Conservation (phyloP, 2,329 filamentous ascomycete genomes). For the Aspergillus caelatus region DNA sequence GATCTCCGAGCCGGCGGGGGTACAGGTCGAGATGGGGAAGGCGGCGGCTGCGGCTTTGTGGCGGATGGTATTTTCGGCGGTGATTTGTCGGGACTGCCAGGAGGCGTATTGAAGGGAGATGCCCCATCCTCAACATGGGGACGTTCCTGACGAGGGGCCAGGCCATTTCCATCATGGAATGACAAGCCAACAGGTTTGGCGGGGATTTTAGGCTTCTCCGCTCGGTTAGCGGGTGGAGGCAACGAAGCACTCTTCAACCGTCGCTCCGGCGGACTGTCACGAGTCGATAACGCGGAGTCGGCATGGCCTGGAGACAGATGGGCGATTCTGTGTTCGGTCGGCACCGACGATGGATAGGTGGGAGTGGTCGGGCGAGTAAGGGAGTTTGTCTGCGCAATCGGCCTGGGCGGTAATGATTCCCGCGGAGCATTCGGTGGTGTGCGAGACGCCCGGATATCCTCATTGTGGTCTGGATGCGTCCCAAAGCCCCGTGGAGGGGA, state of each 20-base stretch:
- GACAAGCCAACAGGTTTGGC: slow-evolving; percentile 46
- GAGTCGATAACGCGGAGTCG: slow-evolving; percentile 15
- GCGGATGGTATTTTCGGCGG: slow-evolving; percentile 38
- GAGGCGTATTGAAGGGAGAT: slow-evolving; percentile 87
- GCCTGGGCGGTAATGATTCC: slow-evolving; percentile 27
- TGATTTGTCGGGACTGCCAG: slow-evolving; percentile 68
- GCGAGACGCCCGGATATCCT: slow-evolving; percentile 60
- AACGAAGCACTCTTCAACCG: slow-evolving; percentile 46
- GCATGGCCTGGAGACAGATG: slow-evolving; percentile 26
- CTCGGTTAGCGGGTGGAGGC: slow-evolving; percentile 78
- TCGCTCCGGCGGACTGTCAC: slow-evolving; percentile 29
- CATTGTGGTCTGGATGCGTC: slow-evolving; percentile 59
- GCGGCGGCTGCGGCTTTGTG: slow-evolving; percentile 21
- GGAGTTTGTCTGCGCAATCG: slow-evolving; percentile 14
- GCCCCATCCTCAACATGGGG: slow-evolving; percentile 49
- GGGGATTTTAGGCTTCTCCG: slow-evolving; percentile 73
- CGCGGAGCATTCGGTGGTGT: slow-evolving; percentile 29
- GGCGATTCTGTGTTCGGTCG: slow-evolving; percentile 18
- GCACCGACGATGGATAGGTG: slow-evolving; percentile 26
- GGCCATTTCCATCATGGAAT: slow-evolving; percentile 32
- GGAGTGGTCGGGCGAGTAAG: slow-evolving; percentile 36
- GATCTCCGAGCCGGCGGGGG: slow-evolving; percentile 29
- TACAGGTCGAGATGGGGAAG: slow-evolving; percentile 22
- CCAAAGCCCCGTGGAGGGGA: slow-evolving; percentile 42
- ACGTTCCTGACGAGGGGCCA: slow-evolving; percentile 31